Percentiles rank a stretch among this genome's conserved stretches.
Conservation (phyloP, 345 rosid species). For the Iberis pinnata region DNA sequence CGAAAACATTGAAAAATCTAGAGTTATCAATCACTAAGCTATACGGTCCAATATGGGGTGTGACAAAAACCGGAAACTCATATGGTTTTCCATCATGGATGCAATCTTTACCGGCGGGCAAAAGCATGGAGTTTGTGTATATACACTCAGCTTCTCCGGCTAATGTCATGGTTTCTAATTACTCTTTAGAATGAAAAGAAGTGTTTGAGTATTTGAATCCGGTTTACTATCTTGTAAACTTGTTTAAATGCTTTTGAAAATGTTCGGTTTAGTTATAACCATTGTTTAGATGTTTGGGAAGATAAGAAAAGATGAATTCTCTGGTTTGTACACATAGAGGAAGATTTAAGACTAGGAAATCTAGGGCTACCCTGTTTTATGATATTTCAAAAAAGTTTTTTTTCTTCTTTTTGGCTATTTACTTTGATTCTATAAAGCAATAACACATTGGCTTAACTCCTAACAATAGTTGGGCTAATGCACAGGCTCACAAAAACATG, state of each 20-base stretch:
- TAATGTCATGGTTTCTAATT: slow-evolving; percentile 55
- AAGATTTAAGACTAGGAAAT: background rate
- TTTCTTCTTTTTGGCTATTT: too few species aligned
- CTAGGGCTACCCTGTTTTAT: slow-evolving; percentile 3
- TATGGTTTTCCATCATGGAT: slow-evolving; percentile 76
- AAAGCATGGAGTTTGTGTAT: slow-evolving; percentile 79
- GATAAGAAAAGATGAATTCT: background rate
- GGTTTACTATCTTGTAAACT: slow-evolving; percentile 31
- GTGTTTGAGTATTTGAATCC: background rate
- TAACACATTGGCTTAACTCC: too few species aligned
- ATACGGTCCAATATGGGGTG: slow-evolving; percentile 90
- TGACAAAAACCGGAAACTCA: slow-evolving; percentile 42
- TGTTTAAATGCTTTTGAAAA: slow-evolving; percentile 5
- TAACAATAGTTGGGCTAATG: too few species aligned
- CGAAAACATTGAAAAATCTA: slow-evolving; percentile 46
- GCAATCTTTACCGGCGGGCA: slow-evolving; percentile 50
- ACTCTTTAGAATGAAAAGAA: slow-evolving; percentile 46
- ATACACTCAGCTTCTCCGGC: slow-evolving; percentile 73
- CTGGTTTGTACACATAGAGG: slow-evolving; percentile 7
- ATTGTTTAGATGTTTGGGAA: slow-evolving; percentile 3
- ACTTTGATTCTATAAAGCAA: too few species aligned
- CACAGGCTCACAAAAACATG: too few species aligned
- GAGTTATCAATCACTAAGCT: slow-evolving; percentile 63
- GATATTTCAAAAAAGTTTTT: slow-evolving; percentile 8
- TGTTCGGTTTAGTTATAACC: slow-evolving; percentile 6